phyloP scores from a whole-genome alignment of 2,329 filamentous ascomycete genomes.

The Pseudogymnoascus destructans region DNA sequence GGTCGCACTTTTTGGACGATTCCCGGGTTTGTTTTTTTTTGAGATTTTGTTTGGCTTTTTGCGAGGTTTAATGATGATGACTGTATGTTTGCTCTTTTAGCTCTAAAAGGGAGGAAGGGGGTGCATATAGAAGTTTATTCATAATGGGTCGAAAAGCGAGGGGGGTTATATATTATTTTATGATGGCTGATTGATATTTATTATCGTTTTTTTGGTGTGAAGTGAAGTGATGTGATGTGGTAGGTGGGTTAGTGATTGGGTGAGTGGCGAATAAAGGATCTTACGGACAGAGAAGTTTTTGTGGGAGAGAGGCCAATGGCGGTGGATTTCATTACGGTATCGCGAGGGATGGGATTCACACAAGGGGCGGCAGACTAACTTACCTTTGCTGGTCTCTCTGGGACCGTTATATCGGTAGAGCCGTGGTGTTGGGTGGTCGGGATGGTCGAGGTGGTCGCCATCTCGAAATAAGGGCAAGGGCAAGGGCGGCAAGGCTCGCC shows the following conservation, averaged over 20 bases:
- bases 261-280: too few relatives aligned
- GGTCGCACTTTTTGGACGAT: background rate
- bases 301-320: too few relatives aligned
- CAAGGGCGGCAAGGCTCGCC: too few relatives aligned
- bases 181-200: background rate
- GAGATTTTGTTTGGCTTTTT: background rate
- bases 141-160: background rate
- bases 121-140: background rate
- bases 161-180: background rate
- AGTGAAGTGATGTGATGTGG: background rate
- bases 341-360: too few relatives aligned
- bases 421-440: too few relatives aligned
- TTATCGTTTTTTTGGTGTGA: background rate
- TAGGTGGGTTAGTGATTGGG: background rate
- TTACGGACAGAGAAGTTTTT: too few relatives aligned
- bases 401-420: too few relatives aligned
- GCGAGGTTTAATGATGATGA: background rate
- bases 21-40: background rate
- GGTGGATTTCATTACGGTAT: too few relatives aligned
- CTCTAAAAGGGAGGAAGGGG: background rate
- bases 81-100: background rate
- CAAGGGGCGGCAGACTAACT: too few relatives aligned
- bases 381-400: too few relatives aligned
- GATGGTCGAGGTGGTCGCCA: too few relatives aligned
- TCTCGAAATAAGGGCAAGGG: too few relatives aligned